Base-by-base conservation (phyloP, 1,284 basidiomycete genomes). In the Mycena citricolor region DNA sequence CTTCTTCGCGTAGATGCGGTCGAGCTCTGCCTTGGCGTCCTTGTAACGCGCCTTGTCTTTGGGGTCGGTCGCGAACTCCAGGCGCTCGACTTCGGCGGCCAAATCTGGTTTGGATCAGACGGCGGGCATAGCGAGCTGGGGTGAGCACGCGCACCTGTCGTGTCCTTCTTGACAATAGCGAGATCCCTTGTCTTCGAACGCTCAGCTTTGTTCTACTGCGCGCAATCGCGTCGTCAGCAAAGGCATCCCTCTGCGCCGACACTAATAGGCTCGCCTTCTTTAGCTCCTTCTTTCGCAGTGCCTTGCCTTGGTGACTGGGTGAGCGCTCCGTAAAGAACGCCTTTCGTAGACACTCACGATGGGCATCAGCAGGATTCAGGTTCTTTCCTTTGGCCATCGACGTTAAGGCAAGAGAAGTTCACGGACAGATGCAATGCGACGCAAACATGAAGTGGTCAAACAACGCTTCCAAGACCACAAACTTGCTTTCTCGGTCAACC, bases 141-240 rank as follows among this genome's bases (percentile, higher is more conserved):
- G 4, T 4, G 12, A 40, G 44, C n/a, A 42, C 12, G 31, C 57
- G 20, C 52, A 83, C 90, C 87, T 62, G 73, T 70, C 6, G 90
- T 94, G 59, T 94, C 90, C 62, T 90, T 90, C 71, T 94, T 94
- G 19, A 93, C 85, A 21, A 89, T 71, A 14, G 86, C 74, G 60
- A 90, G 85, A 58, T 94, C 90, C 55, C 90, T 79, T 16, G 78
- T 67, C 67, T 93, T 90, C 38, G 79, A 68, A 47, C 92, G 74
- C 42, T 77, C 81, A 61, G 84, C 70, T 71, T 93, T 94, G 71
- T 94, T 94, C 91, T 94, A 85, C 79, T 83, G 34, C 25, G 52
- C 16, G 49, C 45, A 39, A 34, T 21, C 30, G 35, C 28, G 39
- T 39, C 34, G 19, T 28, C 16, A 32, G 25, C 24, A 32, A 19